Conservation (phyloP, 805 yeast species). For the Candida nemodendra region DNA sequence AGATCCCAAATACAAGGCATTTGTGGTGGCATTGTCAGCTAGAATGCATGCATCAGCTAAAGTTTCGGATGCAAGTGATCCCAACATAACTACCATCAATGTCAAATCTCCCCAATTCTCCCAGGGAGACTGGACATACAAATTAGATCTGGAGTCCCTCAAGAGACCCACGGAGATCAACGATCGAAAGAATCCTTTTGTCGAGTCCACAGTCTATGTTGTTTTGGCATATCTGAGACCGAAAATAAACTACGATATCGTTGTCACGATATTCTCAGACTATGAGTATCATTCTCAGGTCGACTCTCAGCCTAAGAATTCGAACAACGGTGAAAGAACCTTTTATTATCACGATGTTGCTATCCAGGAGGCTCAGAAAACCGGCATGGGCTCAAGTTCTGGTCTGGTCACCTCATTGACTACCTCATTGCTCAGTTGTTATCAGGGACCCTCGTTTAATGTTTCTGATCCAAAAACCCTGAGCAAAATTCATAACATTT, state of each 20-base stretch:
- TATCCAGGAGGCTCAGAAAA: slow-evolving; percentile 78
- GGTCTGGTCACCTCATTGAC: slow-evolving; percentile 82
- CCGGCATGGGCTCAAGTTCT: slow-evolving; percentile 96
- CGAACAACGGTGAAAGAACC: slow-evolving; percentile 36
- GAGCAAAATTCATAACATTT: slow-evolving; percentile 66
- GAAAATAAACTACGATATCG: slow-evolving; percentile 31
- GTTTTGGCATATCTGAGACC: slow-evolving; percentile 53
- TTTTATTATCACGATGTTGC: slow-evolving; percentile 61
- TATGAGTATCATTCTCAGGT: slow-evolving; percentile 84
- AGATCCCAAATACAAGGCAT: slow-evolving; percentile 70
- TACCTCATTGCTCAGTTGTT: slow-evolving; percentile 60
- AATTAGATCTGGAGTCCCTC: slow-evolving; percentile 21
- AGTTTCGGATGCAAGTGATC: slow-evolving; percentile 2
- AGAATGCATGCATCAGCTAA: slow-evolving; percentile 72
- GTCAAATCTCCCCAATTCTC: slow-evolving; percentile 77
- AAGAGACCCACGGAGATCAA: slow-evolving; percentile 14
- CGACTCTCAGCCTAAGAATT: slow-evolving; percentile 36
- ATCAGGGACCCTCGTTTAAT: slow-evolving; percentile 32
- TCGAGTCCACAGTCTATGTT: slow-evolving; percentile 58
- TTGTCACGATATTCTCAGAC: slow-evolving; percentile 75
- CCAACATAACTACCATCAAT: slow-evolving; percentile 33
- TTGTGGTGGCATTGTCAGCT: slow-evolving; percentile 83
- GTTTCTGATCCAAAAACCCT: slow-evolving; percentile 24
- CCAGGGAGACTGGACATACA: slow-evolving; percentile 68
- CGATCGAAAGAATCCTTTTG: slow-evolving; percentile 62